Base-by-base conservation (phyloP, 1,284 basidiomycete species). In the Ganoderma resinaceum region DNA sequence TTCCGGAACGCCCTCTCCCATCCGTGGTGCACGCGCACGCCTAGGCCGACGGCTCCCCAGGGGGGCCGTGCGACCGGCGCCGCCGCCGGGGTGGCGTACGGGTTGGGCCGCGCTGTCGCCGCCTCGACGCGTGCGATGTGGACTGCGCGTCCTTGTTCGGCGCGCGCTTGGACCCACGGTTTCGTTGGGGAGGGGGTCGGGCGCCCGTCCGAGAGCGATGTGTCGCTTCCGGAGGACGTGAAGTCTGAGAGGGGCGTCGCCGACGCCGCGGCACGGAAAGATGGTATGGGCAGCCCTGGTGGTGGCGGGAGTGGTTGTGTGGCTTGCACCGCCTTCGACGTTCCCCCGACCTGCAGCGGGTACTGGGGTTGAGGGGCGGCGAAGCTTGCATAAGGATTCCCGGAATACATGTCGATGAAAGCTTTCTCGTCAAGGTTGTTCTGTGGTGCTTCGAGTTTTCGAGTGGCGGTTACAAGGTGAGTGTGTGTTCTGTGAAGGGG, bases 21-120 rank as follows among this genome's bases (percentile, higher is more conserved):
- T 16, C 58, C 58, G n/a, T 60, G 26, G 72, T 68, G 73, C 75
- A 77, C 26, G 59, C 62, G 46, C 65, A 71, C 49, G 57, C 52
- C 52, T 1, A 49, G 23, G 58, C 62, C 52, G 29, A 18, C 68
- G 66, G 66, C 62, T 46, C 20, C 60, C 60, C 59, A 53, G 16
- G 35, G 38, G 9, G 26, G 18, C 18, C n/a, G 59, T 26, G 38
- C 46, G 38, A 29, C 33, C 20, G 33, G 23, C 12, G 12, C n/a
- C n/a, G 52, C 23, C 16, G 49, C 3, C n/a, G 49, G 65, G 8
- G 33, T 14, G 11, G 65, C 65, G 26, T 63, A 62, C 29, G 61
- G 62, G n/a, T 60, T 60, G 35, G 35, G 23, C 9, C 58, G 58
- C 35, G 58, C n/a, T n/a, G 58, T 60, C 12, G 35, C 26, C 9